Percentiles rank a stretch among this genome's conserved stretches.
Conservation (phyloP, 768 basidiomycete genomes). For the Kwoniella mangroviensis region DNA sequence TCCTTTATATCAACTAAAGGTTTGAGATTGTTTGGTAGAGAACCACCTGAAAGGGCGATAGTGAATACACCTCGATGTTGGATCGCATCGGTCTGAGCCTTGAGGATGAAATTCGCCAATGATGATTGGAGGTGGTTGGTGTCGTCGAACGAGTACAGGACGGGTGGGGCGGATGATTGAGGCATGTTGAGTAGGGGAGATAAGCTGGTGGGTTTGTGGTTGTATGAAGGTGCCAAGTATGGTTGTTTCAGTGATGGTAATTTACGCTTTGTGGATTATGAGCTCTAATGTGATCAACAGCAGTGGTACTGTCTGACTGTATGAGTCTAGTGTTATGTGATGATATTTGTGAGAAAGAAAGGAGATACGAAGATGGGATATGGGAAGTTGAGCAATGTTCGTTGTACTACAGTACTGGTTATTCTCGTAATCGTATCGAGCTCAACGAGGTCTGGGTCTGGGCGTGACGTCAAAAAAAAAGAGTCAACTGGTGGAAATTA, state of each 20-base stretch:
- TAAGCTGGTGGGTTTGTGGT: neutral
- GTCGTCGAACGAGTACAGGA: constrained; percentile 73
- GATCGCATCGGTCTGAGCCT: constrained; percentile 86
- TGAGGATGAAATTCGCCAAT: constrained; percentile 80
- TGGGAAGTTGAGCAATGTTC: constrained; percentile 2
- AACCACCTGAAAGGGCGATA: constrained; percentile 91
- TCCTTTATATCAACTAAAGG: constrained; percentile 68
- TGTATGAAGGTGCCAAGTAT: neutral
- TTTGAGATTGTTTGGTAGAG: constrained; percentile 75
- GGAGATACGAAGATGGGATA: neutral
- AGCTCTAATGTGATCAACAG: no score
- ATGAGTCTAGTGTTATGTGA: no score
- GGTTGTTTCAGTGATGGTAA: neutral
- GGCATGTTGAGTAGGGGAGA: constrained; percentile 39
- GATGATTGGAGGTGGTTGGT: constrained; percentile 65
- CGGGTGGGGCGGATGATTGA: constrained; percentile 63
- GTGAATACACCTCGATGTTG: constrained; percentile 89
- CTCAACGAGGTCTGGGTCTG: neutral
- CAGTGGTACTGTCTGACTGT: no score
- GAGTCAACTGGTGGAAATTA: neutral
- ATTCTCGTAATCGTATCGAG: constrained; percentile 6
- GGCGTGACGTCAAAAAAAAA: constrained; percentile 21
- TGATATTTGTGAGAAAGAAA: neutral
- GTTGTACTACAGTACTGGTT: neutral
- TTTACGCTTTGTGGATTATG: neutral